These are phyloP conservation scores for Dorcoceras hygrometricum DNA, from an alignment of 257 asterid genomes.

Conservation along the genomic window DNA sequence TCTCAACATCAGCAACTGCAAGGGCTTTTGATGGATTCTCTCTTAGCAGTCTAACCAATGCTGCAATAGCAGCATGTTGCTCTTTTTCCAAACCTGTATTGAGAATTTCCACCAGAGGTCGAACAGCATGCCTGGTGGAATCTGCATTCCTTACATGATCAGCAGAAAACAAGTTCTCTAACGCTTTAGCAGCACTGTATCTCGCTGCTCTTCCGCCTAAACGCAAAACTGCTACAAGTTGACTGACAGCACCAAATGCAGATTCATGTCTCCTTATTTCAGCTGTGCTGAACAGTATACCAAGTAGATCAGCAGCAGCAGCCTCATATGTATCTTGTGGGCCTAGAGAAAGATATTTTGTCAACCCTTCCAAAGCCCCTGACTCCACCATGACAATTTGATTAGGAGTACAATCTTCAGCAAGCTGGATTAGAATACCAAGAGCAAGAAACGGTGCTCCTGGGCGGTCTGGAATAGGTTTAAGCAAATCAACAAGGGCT, in stretches of 20 bases:
- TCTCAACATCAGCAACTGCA: conserved; percentile 93
- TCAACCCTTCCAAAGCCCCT: conserved; percentile 93
- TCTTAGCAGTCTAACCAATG: conserved; percentile 76
- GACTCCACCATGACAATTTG: conserved; percentile 94
- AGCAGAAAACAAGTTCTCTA: conserved; percentile 91
- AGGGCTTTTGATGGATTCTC: conserved; percentile 94
- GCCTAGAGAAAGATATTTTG: conserved; percentile 88
- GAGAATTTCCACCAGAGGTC: conserved; percentile 91
- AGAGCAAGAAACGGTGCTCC: conserved; percentile 95
- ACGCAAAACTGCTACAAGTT: conserved; percentile 93
- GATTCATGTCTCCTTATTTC: conserved; percentile 97
- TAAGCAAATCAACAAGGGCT: conserved; percentile 90
- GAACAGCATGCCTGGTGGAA: conserved; percentile 96
- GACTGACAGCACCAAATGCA: conserved; percentile 94
- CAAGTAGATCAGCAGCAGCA: conserved; percentile 95
- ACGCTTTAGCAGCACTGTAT: conserved; percentile 95
- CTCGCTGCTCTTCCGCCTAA: conserved; percentile 98
- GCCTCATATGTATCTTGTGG: conserved; percentile 96
- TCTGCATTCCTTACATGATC: conserved; percentile 96
- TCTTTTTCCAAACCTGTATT: conserved; percentile 95
- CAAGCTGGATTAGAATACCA: conserved; percentile 87
- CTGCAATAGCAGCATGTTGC: conserved; percentile 99
- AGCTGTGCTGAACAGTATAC: conserved; percentile 88
- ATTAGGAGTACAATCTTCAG: conserved; percentile 78
- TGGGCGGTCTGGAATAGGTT: conserved; percentile 98